These are phyloP conservation scores for Hygrophoropsis aurantiaca DNA, from an alignment of 768 basidiomycete species.

Conservation along the genomic window DNA sequence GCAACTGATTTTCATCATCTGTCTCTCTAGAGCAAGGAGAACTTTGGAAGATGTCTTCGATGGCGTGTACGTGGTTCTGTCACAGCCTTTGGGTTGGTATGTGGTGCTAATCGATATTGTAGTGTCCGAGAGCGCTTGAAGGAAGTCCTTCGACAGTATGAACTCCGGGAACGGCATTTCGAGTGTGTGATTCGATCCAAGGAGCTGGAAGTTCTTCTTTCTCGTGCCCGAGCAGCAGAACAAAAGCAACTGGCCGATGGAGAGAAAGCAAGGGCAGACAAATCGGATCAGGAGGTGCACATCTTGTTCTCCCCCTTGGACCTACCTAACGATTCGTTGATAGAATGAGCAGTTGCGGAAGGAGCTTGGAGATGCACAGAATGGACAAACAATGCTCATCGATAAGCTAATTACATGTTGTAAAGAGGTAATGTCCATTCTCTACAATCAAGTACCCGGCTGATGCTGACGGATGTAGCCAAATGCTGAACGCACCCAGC, in stretches of 20 bases:
- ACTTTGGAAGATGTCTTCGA: conserved; percentile 85
- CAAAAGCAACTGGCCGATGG: conserved; percentile 81
- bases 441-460: conserved; percentile 12
- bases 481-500: conserved; percentile 80
- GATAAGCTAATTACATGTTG: conserved; percentile 84
- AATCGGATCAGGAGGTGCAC: conserved; percentile 72
- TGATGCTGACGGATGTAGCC: conserved; percentile 61
- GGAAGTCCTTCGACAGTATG: conserved; percentile 83
- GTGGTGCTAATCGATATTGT: conserved; percentile 7
- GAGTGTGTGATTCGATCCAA: conserved; percentile 91
- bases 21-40: conserved; percentile 56
- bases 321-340: conserved; percentile 5
- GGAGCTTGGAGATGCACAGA: conserved; percentile 79
- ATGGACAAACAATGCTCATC: conserved; percentile 74
- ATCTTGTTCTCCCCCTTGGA: background rate
- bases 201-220: conserved; percentile 84
- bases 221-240: conserved; percentile 84
- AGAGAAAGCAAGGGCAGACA: conserved; percentile 67
- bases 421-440: too few relatives aligned
- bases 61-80: conserved; percentile 61
- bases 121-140: conserved; percentile 87
- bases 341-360: conserved; percentile 71
- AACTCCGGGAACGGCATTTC: conserved; percentile 88
- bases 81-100: background rate
- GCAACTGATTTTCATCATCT: conserved; percentile 1